Evolutionary conservation across 257 asterid genomes (phyloP), one percentile per base, ranked within the genome.

Genomic region (Handroanthus guayacan): DNA sequence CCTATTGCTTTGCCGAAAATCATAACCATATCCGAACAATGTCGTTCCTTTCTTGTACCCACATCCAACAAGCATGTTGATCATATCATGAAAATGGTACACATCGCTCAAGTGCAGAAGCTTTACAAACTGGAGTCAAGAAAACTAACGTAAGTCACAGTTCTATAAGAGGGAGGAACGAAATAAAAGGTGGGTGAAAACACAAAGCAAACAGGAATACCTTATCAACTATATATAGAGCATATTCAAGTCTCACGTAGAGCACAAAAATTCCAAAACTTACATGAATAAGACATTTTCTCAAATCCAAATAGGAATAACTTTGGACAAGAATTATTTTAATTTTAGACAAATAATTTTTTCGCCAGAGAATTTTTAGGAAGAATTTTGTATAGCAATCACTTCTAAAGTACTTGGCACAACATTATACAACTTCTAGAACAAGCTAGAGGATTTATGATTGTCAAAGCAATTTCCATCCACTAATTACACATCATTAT

Each of bases 1-100:
- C 99, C 99, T 90, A 79, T 84, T 90, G 87, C 99, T 94, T 74
- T 94, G 98, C 69, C 99, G 98, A 71, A 94, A 94, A 79, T 94
- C 99, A 10, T 85, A 94, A 72, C 99, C 99, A 81, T 88, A 92
- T 14, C 99, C 98, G 20, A 92, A 94, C 85, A 94, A 80, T 10
- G 99, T 94, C 18, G 88, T 80, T 72, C 99, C 99, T 82, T 90
- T 94, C 86, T 83, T 75, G 70, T 92, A 94, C 20, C 99, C 99
- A 84, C 96, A 94, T 74, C 85, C 91, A 70, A 92, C 98, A 67
- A 94, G 99, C 99, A 92, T 94, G 62, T 89, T 88, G 81, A 94
- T 94, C 96, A 92, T 92, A 77, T 92, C 92, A 69, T 94, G 99
- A 72, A 94, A 94, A 80, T 94, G 97, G 89, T 92, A 90, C 50